Percentiles rank a stretch among this genome's conserved stretches.
Evolutionary conservation across 345 rosid species (phyloP).

Genomic region (Dipteronia sinensis): DNA sequence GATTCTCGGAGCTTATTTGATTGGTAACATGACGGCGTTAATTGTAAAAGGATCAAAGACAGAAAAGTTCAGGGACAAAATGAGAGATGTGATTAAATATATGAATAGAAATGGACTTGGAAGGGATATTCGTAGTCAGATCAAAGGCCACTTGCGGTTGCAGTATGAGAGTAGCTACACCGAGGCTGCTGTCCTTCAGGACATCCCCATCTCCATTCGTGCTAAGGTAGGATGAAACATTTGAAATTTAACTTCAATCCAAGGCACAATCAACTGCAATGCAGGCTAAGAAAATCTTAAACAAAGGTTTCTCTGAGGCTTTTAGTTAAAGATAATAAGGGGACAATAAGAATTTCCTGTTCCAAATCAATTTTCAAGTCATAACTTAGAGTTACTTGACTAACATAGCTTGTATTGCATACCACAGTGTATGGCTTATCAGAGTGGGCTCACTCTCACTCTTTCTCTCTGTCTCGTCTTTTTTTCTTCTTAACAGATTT

Average conservation of each 20-base stretch:
- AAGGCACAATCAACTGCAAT: too few species aligned
- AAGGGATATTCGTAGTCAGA: conserved; percentile 67
- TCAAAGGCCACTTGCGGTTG: conserved; percentile 73
- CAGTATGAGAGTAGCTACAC: conserved; percentile 88
- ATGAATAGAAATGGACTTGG: conserved; percentile 86
- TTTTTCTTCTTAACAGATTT: conserved; percentile 52
- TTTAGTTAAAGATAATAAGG: neutral
- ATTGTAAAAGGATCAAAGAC: conserved; percentile 98
- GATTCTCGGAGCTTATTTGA: conserved; percentile 95
- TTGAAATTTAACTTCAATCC: neutral
- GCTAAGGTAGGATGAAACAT: conserved; percentile 57
- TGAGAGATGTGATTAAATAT: conserved; percentile 80
- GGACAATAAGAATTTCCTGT: neutral
- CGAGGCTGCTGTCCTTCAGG: conserved; percentile 77
- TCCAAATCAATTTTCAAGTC: neutral
- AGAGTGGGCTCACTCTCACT: conserved; percentile 12
- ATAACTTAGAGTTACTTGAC: neutral
- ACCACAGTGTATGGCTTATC: conserved; percentile 10
- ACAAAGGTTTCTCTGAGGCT: neutral
- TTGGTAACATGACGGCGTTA: conserved; percentile 97
- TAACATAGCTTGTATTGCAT: neutral
- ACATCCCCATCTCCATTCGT: conserved; percentile 85
- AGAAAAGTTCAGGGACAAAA: conserved; percentile 89
- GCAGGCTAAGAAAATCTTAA: neutral
- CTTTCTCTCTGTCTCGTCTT: conserved; percentile 11